Evolutionary conservation across 805 yeast genomes (phyloP), one percentile per base, ranked within the genome.

Genomic region (Schwanniomyces polymorphus): DNA sequence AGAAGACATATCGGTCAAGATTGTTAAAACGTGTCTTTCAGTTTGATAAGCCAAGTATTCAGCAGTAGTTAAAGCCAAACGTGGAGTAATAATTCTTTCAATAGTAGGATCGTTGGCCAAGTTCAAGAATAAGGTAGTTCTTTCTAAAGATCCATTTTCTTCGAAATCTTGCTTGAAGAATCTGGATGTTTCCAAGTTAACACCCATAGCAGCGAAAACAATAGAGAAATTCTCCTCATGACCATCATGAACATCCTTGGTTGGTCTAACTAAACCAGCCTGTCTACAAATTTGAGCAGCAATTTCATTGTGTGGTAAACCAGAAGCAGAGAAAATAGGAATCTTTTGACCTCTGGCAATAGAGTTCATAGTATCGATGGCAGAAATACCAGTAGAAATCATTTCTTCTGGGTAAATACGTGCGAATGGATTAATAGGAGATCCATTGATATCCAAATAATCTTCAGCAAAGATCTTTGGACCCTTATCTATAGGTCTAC

Each of bases 131-230:
- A 94, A 81, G 0, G 97, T 87, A 41, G 97, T 95, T 82, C 99
- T 91, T 73, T 94, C 99, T 64, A 94, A 80, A 25, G 97, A 91
- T 27, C 99, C 99, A 65, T 94, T 94, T 73, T 94, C 98, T 78
- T 95, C 98, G 75, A 94, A 94, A 76, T 94, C 99, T 75, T 94
- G 98, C 76, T 92, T 90, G 85, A 94, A 94, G 78, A 94, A 94
- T 70, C 99, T 83, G 26, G 98, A 90, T 28, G 99, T 94, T 75
- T 95, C 99, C 75, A 94, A 82, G 70, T 95, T 94, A 58, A 92
- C 99, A 82, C 99, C 99, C 99, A 95, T 94, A 49, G 99, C 99
- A 35, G 98, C 99, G 65, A 94, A 94, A 33, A 94, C 99, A 73
- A 94, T 95, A 45, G 97, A 89, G 88, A 94, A 94, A 74, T 94